Base-by-base conservation (phyloP, 179 eudicot species). In the Drosera spatulata region DNA sequence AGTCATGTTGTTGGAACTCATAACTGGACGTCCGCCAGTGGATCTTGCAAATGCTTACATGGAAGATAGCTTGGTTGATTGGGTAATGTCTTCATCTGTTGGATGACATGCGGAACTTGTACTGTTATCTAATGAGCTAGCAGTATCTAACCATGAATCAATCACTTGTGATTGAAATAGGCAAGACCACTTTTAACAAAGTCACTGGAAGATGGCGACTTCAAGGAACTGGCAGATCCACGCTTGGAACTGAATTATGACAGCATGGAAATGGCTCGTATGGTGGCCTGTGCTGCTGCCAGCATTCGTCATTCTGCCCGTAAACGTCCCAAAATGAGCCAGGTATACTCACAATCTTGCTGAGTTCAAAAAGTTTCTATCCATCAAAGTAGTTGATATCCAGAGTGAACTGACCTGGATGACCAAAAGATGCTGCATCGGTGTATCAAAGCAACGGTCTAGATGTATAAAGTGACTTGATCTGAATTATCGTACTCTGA, bases 1-100 rank as follows among this genome's bases (percentile, higher is more conserved):
- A n/a, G 88, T 94, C 7, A 80, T 94, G 88, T 95, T 94, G 48
- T 73, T 94, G 41, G 99, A 90, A 72, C 69, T 94, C 79, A 85
- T 94, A 43, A 90, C 97, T 53, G 99, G 97, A 39, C 86, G 88
- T 5, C 77, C 87, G 13, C 96, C 99, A 41, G 85, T 86, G 66
- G 91, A 86, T 75, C 50, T 84, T 49, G 56, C 66, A 60, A 22
- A 22, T 22, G 33, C 33, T 22, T 71, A 80, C 38, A 56, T 74
- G 84, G 97, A 94, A 65, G 99, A 93, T 22, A 86, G 97, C 75
- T 80, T 94, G 67, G 97, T 94, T 38, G 97, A 90, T 54, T 90
- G 99, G 99, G 99, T 94, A 71, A 83, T 22, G 33, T 1, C 33
- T 22, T 22, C 33, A 22, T 22, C 1, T 22, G 33, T 22, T 22